A percentile compares a stretch with the other conserved stretches of the same genome.
Conservation (phyloP, 2,329 filamentous ascomycete genomes). For the Cordyceps farinosa region DNA sequence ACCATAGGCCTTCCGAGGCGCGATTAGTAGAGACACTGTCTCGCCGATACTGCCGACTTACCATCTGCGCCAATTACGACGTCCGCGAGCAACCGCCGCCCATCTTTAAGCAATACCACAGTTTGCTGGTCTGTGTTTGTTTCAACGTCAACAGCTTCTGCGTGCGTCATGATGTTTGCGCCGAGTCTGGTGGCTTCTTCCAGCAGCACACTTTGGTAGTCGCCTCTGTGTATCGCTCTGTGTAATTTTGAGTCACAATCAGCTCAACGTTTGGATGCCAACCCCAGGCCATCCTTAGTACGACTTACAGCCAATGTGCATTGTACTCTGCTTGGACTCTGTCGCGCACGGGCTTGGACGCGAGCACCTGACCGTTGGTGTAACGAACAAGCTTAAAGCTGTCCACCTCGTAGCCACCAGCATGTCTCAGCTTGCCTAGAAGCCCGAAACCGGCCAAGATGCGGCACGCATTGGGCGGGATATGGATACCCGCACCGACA, state of each 20-base stretch:
- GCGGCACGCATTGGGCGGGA: constrained; percentile 14
- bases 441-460: constrained; percentile 13
- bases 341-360: constrained; percentile 10
- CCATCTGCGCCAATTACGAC: constrained; percentile 18
- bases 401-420: constrained; percentile 15
- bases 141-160: constrained; percentile 7
- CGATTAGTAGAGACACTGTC: not conserved
- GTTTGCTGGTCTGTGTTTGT: not conserved
- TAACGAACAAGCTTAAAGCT: constrained; percentile 13
- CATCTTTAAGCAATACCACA: constrained; percentile 1
- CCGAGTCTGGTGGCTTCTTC: constrained; percentile 2
- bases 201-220: constrained; percentile 14
- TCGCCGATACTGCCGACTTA: not conserved
- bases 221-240: constrained; percentile 16
- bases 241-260: not conserved
- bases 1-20: not conserved
- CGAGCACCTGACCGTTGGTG: constrained; percentile 4
- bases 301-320: constrained; percentile 14
- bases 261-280: not conserved
- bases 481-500: constrained; percentile 16
- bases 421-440: constrained; percentile 7
- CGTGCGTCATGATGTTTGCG: constrained; percentile 9
- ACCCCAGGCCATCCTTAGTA: not conserved
- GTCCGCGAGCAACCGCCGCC: constrained; percentile 2
- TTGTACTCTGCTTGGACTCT: constrained; percentile 3